Conservation (phyloP, 345 rosid species). For the Syzygium aqueum region DNA sequence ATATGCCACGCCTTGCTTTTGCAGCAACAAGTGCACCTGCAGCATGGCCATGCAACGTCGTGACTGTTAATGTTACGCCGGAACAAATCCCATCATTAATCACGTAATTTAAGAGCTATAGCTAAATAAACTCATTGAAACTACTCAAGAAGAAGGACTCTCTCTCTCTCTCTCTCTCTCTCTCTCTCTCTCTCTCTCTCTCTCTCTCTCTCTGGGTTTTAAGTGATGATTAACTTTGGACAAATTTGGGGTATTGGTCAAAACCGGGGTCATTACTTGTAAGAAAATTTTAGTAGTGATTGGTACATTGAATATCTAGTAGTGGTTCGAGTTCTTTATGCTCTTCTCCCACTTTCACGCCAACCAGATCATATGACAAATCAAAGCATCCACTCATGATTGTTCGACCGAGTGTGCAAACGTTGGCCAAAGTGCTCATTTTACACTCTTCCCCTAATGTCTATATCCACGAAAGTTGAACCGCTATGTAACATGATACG, state of each 20-base stretch:
- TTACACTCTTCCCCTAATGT: background rate
- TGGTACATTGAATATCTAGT: background rate
- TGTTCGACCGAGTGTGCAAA: background rate
- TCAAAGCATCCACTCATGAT: background rate
- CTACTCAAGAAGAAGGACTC: background rate
- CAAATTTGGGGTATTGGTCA: background rate
- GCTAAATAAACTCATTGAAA: background rate
- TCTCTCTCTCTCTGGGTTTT: background rate
- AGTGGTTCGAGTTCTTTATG: background rate
- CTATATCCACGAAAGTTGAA: background rate
- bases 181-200: background rate
- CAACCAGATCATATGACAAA: background rate
- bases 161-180: background rate
- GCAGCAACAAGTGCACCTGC: constrained; percentile 37
- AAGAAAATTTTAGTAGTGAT: background rate
- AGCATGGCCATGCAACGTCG: constrained; percentile 42
- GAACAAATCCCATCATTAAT: constrained; percentile 37
- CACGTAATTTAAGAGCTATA: constrained; percentile 11
- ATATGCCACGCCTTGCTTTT: constrained; percentile 35
- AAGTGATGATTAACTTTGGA: background rate
- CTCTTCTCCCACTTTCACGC: background rate
- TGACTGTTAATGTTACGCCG: constrained; percentile 4
- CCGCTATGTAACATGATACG: background rate
- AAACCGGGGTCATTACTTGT: background rate
- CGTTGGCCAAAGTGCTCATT: background rate